Evolutionary conservation across 306 rosid genomes (phyloP).

Genomic region (Datisca glomerata): DNA sequence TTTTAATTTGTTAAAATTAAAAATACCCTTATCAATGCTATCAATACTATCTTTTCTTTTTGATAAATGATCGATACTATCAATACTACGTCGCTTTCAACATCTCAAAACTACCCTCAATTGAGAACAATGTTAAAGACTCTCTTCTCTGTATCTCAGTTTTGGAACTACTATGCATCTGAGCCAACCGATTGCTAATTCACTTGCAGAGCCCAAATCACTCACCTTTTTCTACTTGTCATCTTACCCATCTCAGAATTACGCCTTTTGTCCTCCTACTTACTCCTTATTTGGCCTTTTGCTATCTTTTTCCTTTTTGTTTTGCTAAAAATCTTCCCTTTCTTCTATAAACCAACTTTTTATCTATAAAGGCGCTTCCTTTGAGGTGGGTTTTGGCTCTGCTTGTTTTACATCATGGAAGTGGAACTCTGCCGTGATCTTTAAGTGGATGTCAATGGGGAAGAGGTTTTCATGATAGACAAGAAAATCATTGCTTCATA

Average conservation of each 20-base stretch:
- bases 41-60: too few relatives aligned
- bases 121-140: constrained; percentile 23
- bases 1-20: too few relatives aligned
- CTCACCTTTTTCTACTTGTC: constrained; percentile 42
- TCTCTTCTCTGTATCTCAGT: constrained; percentile 32
- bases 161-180: constrained; percentile 22
- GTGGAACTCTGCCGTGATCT: constrained; percentile 58
- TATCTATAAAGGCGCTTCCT: constrained; percentile 13
- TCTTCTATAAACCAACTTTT: neutral
- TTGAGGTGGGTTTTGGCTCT: constrained; percentile 17
- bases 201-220: constrained; percentile 17
- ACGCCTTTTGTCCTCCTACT: constrained; percentile 15
- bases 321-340: neutral
- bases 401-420: constrained; percentile 32
- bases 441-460: constrained; percentile 90
- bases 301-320: neutral
- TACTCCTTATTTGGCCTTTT: constrained; percentile 16
- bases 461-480: constrained; percentile 74
- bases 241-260: constrained; percentile 47
- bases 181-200: constrained; percentile 29
- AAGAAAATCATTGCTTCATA: constrained; percentile 47
- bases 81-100: too few relatives aligned
- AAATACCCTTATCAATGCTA: too few relatives aligned
- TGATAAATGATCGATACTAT: too few relatives aligned
- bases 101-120: too few relatives aligned